Conservation (phyloP, 371 early-diverging fungal species). For the Mucor piriformis region DNA sequence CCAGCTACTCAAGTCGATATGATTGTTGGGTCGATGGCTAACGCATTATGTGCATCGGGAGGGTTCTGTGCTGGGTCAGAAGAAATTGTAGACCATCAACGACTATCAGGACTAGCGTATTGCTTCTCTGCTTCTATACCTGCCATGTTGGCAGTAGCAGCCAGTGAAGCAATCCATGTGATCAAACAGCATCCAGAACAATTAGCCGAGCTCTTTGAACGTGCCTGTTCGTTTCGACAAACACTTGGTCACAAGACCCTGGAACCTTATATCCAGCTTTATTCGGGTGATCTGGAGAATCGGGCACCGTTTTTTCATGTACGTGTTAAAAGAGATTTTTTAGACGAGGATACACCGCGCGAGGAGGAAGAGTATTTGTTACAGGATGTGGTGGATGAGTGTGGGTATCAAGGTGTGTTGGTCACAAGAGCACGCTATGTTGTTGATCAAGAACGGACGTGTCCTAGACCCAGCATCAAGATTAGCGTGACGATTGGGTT, state of each 20-base stretch:
- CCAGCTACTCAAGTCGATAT: conserved; percentile 90
- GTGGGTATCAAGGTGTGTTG: conserved; percentile 73
- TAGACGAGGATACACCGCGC: conserved; percentile 41
- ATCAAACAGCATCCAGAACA: conserved; percentile 51
- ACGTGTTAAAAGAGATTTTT: conserved; percentile 53
- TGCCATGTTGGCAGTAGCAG: conserved; percentile 91
- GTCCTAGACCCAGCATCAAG: conserved; percentile 83
- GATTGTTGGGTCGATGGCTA: conserved; percentile 90
- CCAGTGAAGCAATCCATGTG: conserved; percentile 82
- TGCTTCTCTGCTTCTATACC: conserved; percentile 99
- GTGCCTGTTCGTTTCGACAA: conserved; percentile 40
- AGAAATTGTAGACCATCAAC: conserved; percentile 93
- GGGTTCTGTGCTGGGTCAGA: conserved; percentile 94
- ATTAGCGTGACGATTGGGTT: conserved; percentile 78
- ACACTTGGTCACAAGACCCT: conserved; percentile 39
- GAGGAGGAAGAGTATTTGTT: conserved; percentile 68
- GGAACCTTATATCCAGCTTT: conserved; percentile 48
- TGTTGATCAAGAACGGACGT: conserved; percentile 75
- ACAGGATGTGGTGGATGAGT: conserved; percentile 86
- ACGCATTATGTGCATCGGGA: conserved; percentile 87
- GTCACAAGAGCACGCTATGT: conserved; percentile 89
- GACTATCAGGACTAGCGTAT: conserved; percentile 93
- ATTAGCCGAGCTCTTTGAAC: conserved; percentile 39
- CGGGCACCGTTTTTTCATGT: conserved; percentile 73
- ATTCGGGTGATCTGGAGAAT: conserved; percentile 53